Evolutionary conservation across 2,329 filamentous ascomycete species (phyloP), one percentile per base, ranked within the genome.

Genomic region (Colletotrichum abscissum): DNA sequence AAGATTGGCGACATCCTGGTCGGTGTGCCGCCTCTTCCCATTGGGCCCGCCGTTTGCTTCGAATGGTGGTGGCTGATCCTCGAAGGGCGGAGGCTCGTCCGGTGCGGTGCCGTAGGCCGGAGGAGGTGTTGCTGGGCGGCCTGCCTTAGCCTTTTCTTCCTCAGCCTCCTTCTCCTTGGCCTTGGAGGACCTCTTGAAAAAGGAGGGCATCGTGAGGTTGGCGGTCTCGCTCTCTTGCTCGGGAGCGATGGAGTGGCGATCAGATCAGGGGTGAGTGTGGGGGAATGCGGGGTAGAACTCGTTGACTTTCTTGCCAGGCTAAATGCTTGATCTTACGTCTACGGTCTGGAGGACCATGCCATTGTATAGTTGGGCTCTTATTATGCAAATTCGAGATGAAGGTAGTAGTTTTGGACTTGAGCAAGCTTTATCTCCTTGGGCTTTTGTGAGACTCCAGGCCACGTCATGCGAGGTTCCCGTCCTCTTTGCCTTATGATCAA

Each of bases 1-100:
- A 19, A 77, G 91, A 76, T 81, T 55, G 7, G 55, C 67, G 14
- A 71, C 60, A 16, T 71, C 60, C 1, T 52, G 33, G 4, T 66
- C 60, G 16, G 55, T 57, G 28, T 33, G 7, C 2, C 46, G 16
- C 35, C 30, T 42, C 28, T 55, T 59, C 16, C 33, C 33, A 4
- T 26, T 28, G 42, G 35, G 8, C 2, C 69, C 62, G 35, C 69
- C 52, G 24, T n/a, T 52, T 16, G 67, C 60, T 9, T 73, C 71
- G 22, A 75, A 75, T 4, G 71, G 64, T 9, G 73, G 73, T 58
- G 73, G 73, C 42, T 59, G 35, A 28, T 75, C 71, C 14, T 70
- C 66, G 46, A 75, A 69, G 2, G 71, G 54, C 8, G 73, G 64
- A 11, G 67, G 70, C 6, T 74, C 66, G 7, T 24, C 30, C 19